These are phyloP conservation scores for Elaeis guineensis DNA, from an alignment of 176 grass and related monocot genomes.

Conservation along the genomic window DNA sequence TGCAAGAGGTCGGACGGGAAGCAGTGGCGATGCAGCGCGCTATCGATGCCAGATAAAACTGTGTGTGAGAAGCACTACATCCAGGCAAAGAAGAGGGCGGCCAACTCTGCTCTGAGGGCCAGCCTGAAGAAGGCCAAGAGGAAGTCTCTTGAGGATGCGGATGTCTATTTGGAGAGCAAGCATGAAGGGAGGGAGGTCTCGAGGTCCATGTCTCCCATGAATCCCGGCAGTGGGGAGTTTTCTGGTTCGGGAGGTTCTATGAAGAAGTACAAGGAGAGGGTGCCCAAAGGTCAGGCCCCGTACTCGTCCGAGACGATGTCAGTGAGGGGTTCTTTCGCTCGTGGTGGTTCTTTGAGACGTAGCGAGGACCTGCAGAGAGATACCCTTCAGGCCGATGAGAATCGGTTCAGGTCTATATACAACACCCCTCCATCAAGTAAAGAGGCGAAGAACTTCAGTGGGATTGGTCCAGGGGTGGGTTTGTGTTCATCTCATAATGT, in stretches of 20 bases:
- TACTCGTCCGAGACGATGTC: not conserved
- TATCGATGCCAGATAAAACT: constrained; percentile 92
- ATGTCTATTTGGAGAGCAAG: constrained; percentile 25
- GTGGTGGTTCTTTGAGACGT: not conserved
- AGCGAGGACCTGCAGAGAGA: constrained; percentile 6
- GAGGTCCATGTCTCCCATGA: constrained; percentile 4
- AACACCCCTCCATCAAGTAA: not conserved
- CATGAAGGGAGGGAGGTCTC: constrained; percentile 1
- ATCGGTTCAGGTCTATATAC: constrained; percentile 3
- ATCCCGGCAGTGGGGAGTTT: constrained; percentile 1
- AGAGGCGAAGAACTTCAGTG: constrained; percentile 6
- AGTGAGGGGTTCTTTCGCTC: not conserved
- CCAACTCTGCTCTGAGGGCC: constrained; percentile 75
- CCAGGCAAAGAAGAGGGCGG: constrained; percentile 93
- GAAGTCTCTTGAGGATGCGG: constrained; percentile 8
- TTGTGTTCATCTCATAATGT: too few relatives aligned
- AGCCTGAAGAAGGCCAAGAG: constrained; percentile 47
- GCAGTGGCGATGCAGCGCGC: constrained; percentile 95
- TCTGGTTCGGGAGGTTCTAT: not conserved
- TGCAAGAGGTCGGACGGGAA: constrained; percentile 99
- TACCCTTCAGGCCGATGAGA: not conserved
- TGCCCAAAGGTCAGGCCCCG: not conserved
- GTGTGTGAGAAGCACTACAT: constrained; percentile 98
- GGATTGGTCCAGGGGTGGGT: constrained; percentile 8
- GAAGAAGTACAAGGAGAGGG: constrained; percentile 20